Base-by-base conservation (phyloP, 768 basidiomycete species). In the Russula foetens region DNA sequence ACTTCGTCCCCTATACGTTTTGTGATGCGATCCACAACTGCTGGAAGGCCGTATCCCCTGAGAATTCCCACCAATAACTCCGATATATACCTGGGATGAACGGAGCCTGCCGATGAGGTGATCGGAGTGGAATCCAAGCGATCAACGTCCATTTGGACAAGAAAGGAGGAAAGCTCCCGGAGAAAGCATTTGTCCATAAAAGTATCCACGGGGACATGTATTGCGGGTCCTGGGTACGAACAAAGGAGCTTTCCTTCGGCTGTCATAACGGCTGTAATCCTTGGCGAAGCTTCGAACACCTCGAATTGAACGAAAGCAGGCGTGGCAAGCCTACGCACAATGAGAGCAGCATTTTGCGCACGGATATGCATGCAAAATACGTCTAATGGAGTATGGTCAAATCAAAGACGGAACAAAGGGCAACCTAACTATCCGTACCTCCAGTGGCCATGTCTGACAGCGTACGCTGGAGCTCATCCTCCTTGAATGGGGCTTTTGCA, bases 211-310 rank as follows among this genome's bases (percentile, higher is more conserved):
- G 74, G 70, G 26, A 82, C 28, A 29, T 72, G 54, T 39, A 79
- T 70, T 3, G 78, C 76, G 6, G 78, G 75, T 0, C 75, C 76
- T 17, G 81, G 81, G 66, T 74, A 82, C 0, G 72, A 74, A n/a
- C 75, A 73, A 3, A 76, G 24, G 3, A 83, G 71, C 58, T 80
- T 80, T 33, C 79, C 79, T 33, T 66, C 63, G 0, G 72, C 51
- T 1, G 59, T 67, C 69, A 78, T 76, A n/a, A 83, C 73, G 6
- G 62, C 61, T 17, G 63, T 67, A 2, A 71, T 63, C 28, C 68
- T 64, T 1, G 79, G 73, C 1, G 77, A 76, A 12, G 75, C 70
- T 63, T 81, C 77, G 57, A 83, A 83, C 7, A 69, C 67, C 60
- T 82, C 55, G 55, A 56, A 58, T 23, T 26, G 56, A 50, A 50